These are phyloP conservation scores for Monosporascus sp. DNA, from an alignment of 2,329 filamentous ascomycete genomes.

Conservation along the genomic window DNA sequence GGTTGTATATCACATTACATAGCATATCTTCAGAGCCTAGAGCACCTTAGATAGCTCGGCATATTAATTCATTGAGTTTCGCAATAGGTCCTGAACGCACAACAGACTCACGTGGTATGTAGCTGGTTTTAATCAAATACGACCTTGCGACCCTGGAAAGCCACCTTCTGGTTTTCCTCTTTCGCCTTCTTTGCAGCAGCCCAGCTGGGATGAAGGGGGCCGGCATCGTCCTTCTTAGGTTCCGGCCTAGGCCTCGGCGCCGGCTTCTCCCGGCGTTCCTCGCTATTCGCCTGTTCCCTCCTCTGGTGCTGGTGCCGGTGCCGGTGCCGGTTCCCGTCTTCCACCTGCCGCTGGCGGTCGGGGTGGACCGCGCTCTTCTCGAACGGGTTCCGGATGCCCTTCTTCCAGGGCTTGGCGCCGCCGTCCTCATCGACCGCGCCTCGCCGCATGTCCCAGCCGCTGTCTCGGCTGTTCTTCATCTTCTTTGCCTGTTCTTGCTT, in stretches of 20 bases:
- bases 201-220: slow-evolving; percentile 60
- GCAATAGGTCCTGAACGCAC: no score
- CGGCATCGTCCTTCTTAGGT: slow-evolving; percentile 43
- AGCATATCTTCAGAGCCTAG: no score
- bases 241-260: slow-evolving; percentile 25
- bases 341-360: slow-evolving; percentile 27
- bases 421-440: slow-evolving; percentile 42
- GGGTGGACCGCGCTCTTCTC: slow-evolving; percentile 26
- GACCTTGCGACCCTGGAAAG: slow-evolving; percentile 54
- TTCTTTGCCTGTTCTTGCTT: slow-evolving; percentile 31
- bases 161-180: slow-evolving; percentile 46
- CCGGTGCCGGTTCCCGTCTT: slow-evolving; percentile 11
- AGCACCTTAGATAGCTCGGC: no score
- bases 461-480: slow-evolving; percentile 35
- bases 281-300: slow-evolving; percentile 4
- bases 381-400: slow-evolving; percentile 34
- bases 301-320: slow-evolving; percentile 1
- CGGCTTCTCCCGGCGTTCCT: slow-evolving; percentile 8
- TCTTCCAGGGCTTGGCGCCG: slow-evolving; percentile 43
- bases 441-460: slow-evolving; percentile 54
- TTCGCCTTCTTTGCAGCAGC: slow-evolving; percentile 58
- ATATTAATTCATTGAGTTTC: no score
- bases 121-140: slow-evolving; percentile 43
- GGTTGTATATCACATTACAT: no score
- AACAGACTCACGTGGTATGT: slow-evolving; percentile 10